These are phyloP conservation scores for Coccinonectria pachysandricola DNA, from an alignment of 2,329 filamentous ascomycete species.

Conservation along the genomic window DNA sequence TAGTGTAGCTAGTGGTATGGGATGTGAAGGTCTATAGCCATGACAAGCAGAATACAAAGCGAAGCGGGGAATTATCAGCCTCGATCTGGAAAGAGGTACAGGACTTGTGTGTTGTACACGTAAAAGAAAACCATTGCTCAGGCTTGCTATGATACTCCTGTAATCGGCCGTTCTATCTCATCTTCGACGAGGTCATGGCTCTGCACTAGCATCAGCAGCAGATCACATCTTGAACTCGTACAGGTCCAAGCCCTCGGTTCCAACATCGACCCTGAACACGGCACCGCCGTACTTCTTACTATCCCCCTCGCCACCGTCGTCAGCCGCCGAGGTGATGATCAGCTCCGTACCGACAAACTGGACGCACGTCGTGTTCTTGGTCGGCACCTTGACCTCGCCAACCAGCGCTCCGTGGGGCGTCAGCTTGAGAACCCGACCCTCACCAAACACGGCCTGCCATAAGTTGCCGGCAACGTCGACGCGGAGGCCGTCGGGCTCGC, in stretches of 20 bases:
- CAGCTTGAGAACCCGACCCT: constrained; percentile 64
- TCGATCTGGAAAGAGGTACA: too few species aligned
- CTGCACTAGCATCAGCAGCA: too few species aligned
- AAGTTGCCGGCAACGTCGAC: constrained; percentile 77
- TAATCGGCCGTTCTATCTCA: too few species aligned
- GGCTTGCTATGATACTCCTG: too few species aligned
- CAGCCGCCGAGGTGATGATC: constrained; percentile 67
- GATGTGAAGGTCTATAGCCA: too few species aligned
- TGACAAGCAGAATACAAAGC: too few species aligned
- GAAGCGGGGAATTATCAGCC: too few species aligned
- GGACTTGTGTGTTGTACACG: too few species aligned
- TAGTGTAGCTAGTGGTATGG: too few species aligned
- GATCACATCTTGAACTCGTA: constrained; percentile 55
- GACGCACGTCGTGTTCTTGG: constrained; percentile 69
- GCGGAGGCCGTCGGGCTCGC: constrained; percentile 74
- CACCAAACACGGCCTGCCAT: constrained; percentile 82
- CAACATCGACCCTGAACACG: constrained; percentile 69
- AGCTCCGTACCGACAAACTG: constrained; percentile 67
- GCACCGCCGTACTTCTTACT: constrained; percentile 58
- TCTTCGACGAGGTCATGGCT: too few species aligned
- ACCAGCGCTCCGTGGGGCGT: constrained; percentile 58
- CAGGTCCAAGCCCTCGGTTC: constrained; percentile 51
- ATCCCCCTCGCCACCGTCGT: constrained; percentile 54
- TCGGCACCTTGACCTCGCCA: constrained; percentile 67
- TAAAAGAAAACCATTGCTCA: too few species aligned